Evolutionary conservation across 345 rosid genomes (phyloP).

Genomic region (Capsella bursapastoris): DNA sequence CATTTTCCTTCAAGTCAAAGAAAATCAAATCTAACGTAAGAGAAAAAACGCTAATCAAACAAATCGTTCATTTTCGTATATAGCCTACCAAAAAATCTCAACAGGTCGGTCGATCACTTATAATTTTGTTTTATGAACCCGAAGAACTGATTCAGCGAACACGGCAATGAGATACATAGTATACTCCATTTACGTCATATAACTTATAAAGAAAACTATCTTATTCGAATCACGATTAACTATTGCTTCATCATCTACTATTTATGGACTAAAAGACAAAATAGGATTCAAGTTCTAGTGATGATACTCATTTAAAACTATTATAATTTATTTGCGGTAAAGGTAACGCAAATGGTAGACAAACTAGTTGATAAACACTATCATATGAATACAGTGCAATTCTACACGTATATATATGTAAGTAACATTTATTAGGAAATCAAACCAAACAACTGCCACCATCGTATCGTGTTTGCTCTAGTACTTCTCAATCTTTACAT

Average conservation of each 20-base stretch:
- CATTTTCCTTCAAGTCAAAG: neutral
- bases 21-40: no score
- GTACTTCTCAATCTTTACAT: no score
- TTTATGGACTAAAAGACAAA: conserved; percentile 8
- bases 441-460: no score
- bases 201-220: neutral
- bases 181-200: neutral
- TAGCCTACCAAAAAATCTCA: neutral
- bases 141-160: neutral
- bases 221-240: neutral
- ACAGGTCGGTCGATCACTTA: neutral
- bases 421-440: no score
- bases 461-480: no score
- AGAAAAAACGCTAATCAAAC: no score
- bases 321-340: neutral
- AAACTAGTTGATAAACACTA: neutral
- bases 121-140: neutral
- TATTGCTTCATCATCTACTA: neutral
- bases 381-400: neutral
- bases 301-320: neutral
- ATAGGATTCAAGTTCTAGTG: conserved; percentile 13
- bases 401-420: neutral
- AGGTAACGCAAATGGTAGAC: conserved; percentile 17
- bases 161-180: neutral
- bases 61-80: no score